Percentiles rank a stretch among this genome's conserved stretches.
phyloP scores from a whole-genome alignment of 768 basidiomycete species.

The Gelatoporia subvermispora region DNA sequence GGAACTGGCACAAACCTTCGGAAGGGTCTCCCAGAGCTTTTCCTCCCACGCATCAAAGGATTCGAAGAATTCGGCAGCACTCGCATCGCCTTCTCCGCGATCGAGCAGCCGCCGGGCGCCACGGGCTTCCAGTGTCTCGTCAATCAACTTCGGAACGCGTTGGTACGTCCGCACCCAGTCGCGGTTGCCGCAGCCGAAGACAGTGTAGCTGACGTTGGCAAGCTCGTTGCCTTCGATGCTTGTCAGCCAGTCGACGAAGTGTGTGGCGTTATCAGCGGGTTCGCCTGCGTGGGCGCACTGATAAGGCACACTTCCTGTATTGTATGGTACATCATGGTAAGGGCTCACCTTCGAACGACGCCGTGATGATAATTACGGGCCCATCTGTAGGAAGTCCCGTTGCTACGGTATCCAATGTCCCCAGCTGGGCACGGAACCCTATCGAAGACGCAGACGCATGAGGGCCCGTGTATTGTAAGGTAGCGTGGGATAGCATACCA shows the following conservation, averaged over 20 bases:
- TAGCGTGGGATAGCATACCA: constrained; percentile 22
- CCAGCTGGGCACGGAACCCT: constrained; percentile 37
- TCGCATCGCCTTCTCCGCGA: constrained; percentile 39
- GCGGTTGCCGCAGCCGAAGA: constrained; percentile 47
- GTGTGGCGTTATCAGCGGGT: constrained; percentile 45
- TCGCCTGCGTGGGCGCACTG: constrained; percentile 23
- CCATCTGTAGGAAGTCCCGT: constrained; percentile 37
- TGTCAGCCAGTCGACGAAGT: constrained; percentile 39
- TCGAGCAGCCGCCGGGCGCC: constrained; percentile 34
- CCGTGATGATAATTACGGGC: constrained; percentile 41
- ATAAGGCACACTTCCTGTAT: neutral
- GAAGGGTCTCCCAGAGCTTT: constrained; percentile 32
- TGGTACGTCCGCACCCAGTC: constrained; percentile 47
- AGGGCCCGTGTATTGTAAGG: neutral
- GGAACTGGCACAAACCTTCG: constrained; percentile 21
- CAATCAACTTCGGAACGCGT: constrained; percentile 38
- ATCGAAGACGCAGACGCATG: neutral
- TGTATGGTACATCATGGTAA: neutral
- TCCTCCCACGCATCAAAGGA: constrained; percentile 40
- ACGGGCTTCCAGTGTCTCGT: constrained; percentile 27
- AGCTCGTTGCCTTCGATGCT: constrained; percentile 25
- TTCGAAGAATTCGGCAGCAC: constrained; percentile 38
- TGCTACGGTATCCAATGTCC: constrained; percentile 35
- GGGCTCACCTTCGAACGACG: constrained; percentile 40
- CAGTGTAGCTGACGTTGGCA: constrained; percentile 33